Base-by-base conservation (phyloP, 805 yeast genomes). In the Clavispora fructus region DNA sequence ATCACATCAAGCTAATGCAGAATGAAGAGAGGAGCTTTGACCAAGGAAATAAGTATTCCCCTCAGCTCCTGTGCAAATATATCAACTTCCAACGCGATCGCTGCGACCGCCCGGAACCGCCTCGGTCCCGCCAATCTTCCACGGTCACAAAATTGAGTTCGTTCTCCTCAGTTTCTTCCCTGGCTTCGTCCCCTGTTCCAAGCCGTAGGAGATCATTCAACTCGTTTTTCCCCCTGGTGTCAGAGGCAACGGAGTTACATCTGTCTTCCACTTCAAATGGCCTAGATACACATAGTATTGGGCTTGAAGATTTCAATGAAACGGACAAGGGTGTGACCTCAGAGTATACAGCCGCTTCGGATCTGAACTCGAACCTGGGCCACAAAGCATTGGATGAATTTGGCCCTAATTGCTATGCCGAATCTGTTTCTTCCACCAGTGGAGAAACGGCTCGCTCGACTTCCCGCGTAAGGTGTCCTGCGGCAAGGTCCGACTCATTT, bases 41-140 rank as follows among this genome's bases (percentile, higher is more conserved):
- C 26, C 50, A 48, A 12, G 55, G 48, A 39, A 51, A 46, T 16
- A 43, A 29, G 33, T 45, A 44, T 11, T 44, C 32, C 27, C 50
- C 44, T 14, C 59, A 47, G 9, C 49, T 57, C 35, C 45, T 47
- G 25, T 57, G 62, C 41, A 40, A 41, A 7, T 40, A 47, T 11
- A 62, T 59, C 4, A 41, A 49, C 8, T 71, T 71, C 45, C 61
- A 58, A 39, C 62, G 57, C 38, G 75, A 71, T 50, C 57, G 75
- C 38, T 71, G 75, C 52, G 75, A 71, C 38, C 58, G 61, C 47
- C 58, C 68, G 4, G 44, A 48, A 3, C 39, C 40, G 5, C 43
- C 39, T 30, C 40, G 40, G n/a, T 7, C 39, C 4, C 39, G 40
- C 25, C 25, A 28, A 3, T 29, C 26, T 29, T 32, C 42, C 13